Base-by-base conservation (phyloP, 306 rosid genomes). In the Cercis canadensis region DNA sequence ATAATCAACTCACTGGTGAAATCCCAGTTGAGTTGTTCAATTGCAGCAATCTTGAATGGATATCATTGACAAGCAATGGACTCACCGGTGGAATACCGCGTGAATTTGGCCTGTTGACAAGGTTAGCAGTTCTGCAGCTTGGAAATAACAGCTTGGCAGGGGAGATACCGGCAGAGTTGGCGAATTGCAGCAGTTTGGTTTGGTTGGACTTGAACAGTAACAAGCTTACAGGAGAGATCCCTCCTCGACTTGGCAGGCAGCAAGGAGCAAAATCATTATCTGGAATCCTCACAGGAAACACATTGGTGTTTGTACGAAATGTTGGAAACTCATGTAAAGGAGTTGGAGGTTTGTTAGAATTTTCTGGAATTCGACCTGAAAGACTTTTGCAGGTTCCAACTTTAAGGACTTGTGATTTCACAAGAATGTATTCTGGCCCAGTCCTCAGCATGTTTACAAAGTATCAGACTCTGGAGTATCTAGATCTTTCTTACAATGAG, bases 131-230 rank as follows among this genome's bases (percentile, higher is more conserved):
- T 50, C 73, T 94, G 72, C 98, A 94, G 82, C 97, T 94, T 4
- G 98, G 98, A 57, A 94, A 94, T 31, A 94, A 94, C 74, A 90
- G 90, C 85, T 84, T 94, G 37, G 72, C 81, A 5, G 97, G 96
- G 16, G 81, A 90, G 84, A 94, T 94, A 75, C 96, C 98, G n/a
- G 75, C 56, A 53, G 97, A 94, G 81, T 60, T 94, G 11, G 87
- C 84, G 46, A 89, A 94, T 18, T 94, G 98, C 80, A 90, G 80
- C 79, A 90, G 89, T 75, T 83, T 94, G 87, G 98, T 94, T 76
- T 94, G 98, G 98, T 72, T 94, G 94, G 98, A 94, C 57, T 89
- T 94, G 87, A 94, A 90, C 85, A 90, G 98, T 79, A 94, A 94
- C 85, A 89, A 82, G 80, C 97, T 94, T 57, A 91, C 92, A 1